phyloP scores from a whole-genome alignment of 768 basidiomycete genomes.

The Tulasnella sp. region DNA sequence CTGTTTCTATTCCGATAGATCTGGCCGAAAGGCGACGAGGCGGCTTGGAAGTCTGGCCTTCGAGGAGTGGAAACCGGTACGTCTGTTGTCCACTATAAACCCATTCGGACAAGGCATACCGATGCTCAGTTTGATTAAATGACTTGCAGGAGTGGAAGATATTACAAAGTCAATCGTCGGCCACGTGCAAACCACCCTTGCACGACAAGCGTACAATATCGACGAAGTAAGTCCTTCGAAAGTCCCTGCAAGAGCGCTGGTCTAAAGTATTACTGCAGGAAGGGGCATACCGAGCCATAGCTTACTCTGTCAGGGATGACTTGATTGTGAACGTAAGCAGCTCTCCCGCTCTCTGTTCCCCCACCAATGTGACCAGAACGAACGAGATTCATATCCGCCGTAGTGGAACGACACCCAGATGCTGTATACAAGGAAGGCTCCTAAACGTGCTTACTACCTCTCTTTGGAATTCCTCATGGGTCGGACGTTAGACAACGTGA shows the following conservation, averaged over 20 bases:
- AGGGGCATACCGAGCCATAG: conserved; percentile 87
- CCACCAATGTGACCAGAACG: conserved; percentile 26
- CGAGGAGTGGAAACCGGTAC: conserved; percentile 20
- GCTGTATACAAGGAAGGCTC: conserved; percentile 68
- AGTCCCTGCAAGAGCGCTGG: background rate
- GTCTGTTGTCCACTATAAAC: too few species aligned
- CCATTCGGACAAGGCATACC: background rate
- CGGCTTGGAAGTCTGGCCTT: conserved; percentile 24
- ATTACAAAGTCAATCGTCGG: conserved; percentile 71
- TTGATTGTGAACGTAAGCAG: conserved; percentile 52
- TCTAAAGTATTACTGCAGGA: conserved; percentile 35
- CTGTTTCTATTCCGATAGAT: conserved; percentile 30
- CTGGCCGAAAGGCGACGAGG: conserved; percentile 74
- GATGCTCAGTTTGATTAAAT: background rate
- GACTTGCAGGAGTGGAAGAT: too few species aligned
- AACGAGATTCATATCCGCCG: conserved; percentile 70
- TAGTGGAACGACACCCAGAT: conserved; percentile 81
- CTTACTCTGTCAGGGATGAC: conserved; percentile 80
- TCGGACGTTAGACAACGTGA: conserved; percentile 40
- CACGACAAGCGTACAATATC: conserved; percentile 84
- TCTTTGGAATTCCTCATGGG: conserved; percentile 81
- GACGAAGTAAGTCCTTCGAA: conserved; percentile 36
- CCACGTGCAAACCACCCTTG: conserved; percentile 82
- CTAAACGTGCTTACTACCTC: conserved; percentile 90
- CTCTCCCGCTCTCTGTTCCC: background rate